Percentiles rank a stretch among this genome's conserved stretches.
Conservation (phyloP, 345 rosid species). For the Eucalyptus shirleyi region DNA sequence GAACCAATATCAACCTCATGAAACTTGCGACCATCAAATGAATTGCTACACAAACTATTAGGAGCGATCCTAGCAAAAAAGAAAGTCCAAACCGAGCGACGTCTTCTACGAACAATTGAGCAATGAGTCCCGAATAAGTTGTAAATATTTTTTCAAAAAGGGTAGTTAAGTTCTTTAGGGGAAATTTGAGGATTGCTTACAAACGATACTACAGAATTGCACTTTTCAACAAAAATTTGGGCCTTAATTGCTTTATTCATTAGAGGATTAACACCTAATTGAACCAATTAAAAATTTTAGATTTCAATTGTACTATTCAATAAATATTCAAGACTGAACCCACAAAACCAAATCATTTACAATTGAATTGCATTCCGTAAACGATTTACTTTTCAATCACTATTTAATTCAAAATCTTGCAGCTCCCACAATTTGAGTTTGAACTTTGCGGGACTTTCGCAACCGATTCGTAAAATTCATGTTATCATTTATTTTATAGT, state of each 20-base stretch:
- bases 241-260: not conserved
- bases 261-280: not conserved
- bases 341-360: not conserved
- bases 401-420: not conserved
- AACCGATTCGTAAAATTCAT: not conserved
- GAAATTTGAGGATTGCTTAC: not conserved
- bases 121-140: fast-evolving
- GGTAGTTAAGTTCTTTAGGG: not conserved
- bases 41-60: not conserved
- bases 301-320: fast-evolving
- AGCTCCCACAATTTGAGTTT: too few relatives aligned
- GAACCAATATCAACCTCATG: not conserved
- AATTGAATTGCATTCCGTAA: fast-evolving
- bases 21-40: not conserved
- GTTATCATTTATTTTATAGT: not conserved
- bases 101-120: not conserved
- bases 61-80: not conserved
- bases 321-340: fast-evolving
- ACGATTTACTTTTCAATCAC: not conserved
- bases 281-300: not conserved
- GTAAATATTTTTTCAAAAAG: not conserved
- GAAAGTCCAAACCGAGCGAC: not conserved
- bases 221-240: not conserved
- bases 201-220: fast-evolving
- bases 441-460: not conserved